These are phyloP conservation scores for Themeda triandra DNA, from an alignment of 176 grass and related monocot genomes.

Conservation along the genomic window DNA sequence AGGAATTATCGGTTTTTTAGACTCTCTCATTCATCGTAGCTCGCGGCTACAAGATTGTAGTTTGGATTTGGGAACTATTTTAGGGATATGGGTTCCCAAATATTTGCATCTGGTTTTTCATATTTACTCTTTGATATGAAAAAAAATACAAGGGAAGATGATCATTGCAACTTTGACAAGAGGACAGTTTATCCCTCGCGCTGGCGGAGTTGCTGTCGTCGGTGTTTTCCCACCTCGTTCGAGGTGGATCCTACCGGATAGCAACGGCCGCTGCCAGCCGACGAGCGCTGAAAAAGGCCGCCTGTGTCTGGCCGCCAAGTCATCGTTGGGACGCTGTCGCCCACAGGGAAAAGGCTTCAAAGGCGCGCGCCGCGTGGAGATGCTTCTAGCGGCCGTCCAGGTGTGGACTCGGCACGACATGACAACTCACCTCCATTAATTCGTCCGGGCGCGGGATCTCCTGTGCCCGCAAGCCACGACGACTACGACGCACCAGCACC, in stretches of 20 bases:
- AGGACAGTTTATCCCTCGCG: not conserved
- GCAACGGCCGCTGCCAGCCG: not conserved
- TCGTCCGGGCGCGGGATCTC: slow-evolving; percentile 4
- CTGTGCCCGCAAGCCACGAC: slow-evolving; percentile 10
- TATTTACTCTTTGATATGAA: not conserved
- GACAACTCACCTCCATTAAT: not conserved
- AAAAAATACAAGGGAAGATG: not conserved
- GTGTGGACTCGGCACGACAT: slow-evolving; percentile 6
- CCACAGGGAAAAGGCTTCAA: not conserved
- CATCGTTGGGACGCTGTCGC: not conserved
- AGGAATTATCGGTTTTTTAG: no score
- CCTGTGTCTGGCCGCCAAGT: slow-evolving; percentile 26
- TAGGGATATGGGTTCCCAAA: no score
- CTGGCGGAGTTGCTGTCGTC: not conserved
- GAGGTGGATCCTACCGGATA: not conserved
- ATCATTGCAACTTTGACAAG: not conserved
- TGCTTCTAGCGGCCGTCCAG: slow-evolving; percentile 46
- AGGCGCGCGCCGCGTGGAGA: slow-evolving; percentile 14
- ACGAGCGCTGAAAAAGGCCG: not conserved
- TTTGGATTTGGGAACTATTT: no score
- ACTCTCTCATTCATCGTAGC: no score
- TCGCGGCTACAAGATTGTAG: no score
- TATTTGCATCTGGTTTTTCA: no score
- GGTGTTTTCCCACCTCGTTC: slow-evolving; percentile 1
- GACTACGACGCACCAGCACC: not conserved